Conservation (phyloP, 2,329 filamentous ascomycete species). For the Xylariaceae sp. region DNA sequence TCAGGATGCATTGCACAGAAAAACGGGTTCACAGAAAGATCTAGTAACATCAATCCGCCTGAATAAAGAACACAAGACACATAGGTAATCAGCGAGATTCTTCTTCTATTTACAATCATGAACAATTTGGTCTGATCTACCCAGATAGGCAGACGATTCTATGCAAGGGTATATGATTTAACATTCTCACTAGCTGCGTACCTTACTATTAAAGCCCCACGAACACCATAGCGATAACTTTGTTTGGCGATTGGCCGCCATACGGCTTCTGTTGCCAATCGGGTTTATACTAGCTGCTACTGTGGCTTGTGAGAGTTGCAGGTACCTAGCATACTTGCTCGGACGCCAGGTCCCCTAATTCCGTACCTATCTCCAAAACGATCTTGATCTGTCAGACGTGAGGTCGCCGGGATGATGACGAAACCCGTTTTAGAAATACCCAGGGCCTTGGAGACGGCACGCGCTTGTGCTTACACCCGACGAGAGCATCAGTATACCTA, state of each 20-base stretch:
- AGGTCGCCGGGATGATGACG: constrained; percentile 27
- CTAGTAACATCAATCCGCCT: constrained; percentile 10
- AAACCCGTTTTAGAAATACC: constrained; percentile 15
- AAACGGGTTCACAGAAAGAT: constrained; percentile 1
- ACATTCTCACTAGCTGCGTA: too few relatives aligned
- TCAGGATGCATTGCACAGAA: background rate
- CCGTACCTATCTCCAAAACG: constrained; percentile 9
- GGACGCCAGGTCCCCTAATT: constrained; percentile 2
- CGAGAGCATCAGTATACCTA: background rate
- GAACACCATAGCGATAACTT: too few relatives aligned
- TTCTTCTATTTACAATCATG: background rate
- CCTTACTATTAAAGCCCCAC: too few relatives aligned
- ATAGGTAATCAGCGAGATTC: too few relatives aligned
- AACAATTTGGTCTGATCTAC: too few relatives aligned
- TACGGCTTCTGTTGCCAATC: background rate
- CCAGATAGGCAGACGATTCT: too few relatives aligned
- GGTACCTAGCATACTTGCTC: background rate
- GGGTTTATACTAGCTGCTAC: background rate
- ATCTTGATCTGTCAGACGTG: constrained; percentile 17
- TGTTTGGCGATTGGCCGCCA: background rate
- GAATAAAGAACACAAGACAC: background rate
- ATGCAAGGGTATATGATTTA: too few relatives aligned
- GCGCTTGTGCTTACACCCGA: background rate
- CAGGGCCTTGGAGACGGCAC: constrained; percentile 19
- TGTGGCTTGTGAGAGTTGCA: background rate